Evolutionary conservation across 1,139 yeast genomes (phyloP), one percentile per base, ranked within the genome.

Genomic region (Scheffersomyces cryptocercus): DNA sequence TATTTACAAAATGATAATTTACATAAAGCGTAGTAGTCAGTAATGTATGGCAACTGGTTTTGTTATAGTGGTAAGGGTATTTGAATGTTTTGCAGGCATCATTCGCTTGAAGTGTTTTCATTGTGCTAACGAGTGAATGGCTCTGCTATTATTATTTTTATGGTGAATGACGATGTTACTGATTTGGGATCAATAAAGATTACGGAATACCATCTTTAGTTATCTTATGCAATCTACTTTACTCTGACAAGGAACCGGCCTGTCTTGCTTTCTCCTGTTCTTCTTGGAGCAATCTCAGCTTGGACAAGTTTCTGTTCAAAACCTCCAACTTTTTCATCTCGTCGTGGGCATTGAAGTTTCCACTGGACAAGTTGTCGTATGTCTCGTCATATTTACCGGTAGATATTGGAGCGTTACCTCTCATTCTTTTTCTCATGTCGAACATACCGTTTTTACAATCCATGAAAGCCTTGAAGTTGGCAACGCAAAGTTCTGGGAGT

Each of bases 331-430:
- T 86, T 48, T 70, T 71, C 77, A 88, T 80, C 65, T 93, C 98
- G 48, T 85, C 93, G 39, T 74, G 72, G 0, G 97, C 81, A 60
- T 90, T 84, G 59, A 87, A 90, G 46, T 90, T 77, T 0, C 98
- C 99, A 3, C 73, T 64, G 0, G 91, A 84, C 47, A 93, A 71
- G 49, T 86, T 85, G 34, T 84, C 88, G 53, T 85, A 86, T 41
- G 88, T 88, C 46, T 88, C 93, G 56, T 91, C 97, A 64, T 85
- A 91, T 59, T 84, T 86, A 0, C 99, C 99, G 2, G 96, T 88
- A 8, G 97, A 88, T 39, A 88, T 67, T 0, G 98, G 91, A 0
- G 95, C 99, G 59, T 93, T 93, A 7, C 99, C 99, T 60, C 88
- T 77, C 72, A 93, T 88, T 53, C 99, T 78, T 63, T 90, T 91